phyloP scores from a whole-genome alignment of 768 basidiomycete species.

The Leccinum ochraceum region DNA sequence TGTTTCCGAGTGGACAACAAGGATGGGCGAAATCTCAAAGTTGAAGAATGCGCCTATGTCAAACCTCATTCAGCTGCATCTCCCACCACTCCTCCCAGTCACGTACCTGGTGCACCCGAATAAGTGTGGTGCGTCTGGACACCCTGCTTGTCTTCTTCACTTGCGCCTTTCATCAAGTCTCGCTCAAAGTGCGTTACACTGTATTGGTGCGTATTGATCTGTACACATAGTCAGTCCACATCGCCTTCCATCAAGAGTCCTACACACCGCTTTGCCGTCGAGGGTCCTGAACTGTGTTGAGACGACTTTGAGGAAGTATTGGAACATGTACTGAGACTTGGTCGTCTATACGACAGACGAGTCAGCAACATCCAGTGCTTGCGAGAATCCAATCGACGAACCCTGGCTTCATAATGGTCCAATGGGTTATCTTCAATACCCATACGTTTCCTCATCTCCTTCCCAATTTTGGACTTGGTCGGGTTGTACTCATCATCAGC shows the following conservation, averaged over 20 bases:
- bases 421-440: conserved; percentile 78
- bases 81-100: neutral
- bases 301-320: conserved; percentile 99
- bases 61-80: neutral
- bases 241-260: neutral
- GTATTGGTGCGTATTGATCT: conserved; percentile 93
- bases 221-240: conserved; percentile 9
- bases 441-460: conserved; percentile 66
- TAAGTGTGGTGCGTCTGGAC: conserved; percentile 75
- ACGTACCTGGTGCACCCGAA: conserved; percentile 65
- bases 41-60: conserved; percentile 79
- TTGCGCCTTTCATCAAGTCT: conserved; percentile 67
- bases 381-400: conserved; percentile 33
- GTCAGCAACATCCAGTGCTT: conserved; percentile 7
- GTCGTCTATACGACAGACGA: conserved; percentile 48
- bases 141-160: conserved; percentile 60
- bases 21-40: conserved; percentile 96
- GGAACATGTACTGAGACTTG: conserved; percentile 92
- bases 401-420: conserved; percentile 60
- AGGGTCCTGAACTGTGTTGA: conserved; percentile 92
- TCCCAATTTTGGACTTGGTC: conserved; percentile 60
- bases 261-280: conserved; percentile 63
- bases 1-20: conserved; percentile 87
- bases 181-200: conserved; percentile 96
- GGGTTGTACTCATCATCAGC: conserved; percentile 81